A percentile compares a stretch with the other conserved stretches of the same genome.
These are phyloP conservation scores for Trichosporon inkin DNA, from an alignment of 1,284 basidiomycete species.

Conservation along the genomic window DNA sequence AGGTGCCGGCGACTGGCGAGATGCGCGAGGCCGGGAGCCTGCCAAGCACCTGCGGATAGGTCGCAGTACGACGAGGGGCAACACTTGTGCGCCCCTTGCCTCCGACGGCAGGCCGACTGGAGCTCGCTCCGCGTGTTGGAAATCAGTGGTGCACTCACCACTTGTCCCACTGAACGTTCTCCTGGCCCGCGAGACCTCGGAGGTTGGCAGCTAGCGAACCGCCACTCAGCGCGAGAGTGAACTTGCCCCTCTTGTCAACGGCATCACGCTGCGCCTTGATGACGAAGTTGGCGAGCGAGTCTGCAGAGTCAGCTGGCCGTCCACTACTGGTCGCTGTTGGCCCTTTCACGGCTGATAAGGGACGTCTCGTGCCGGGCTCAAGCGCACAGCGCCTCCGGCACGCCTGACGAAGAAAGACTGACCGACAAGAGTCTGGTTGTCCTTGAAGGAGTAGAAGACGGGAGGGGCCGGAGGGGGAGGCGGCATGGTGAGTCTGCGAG, in stretches of 20 bases:
- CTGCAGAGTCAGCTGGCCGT: slow-evolving; percentile 22
- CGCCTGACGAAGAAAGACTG: slow-evolving; percentile 16
- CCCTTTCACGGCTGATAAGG: background rate
- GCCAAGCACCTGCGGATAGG: too few relatives aligned
- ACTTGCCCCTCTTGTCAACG: slow-evolving; percentile 83
- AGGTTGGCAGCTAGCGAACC: slow-evolving; percentile 88
- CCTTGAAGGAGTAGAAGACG: slow-evolving; percentile 70
- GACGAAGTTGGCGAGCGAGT: slow-evolving; percentile 77
- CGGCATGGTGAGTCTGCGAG: slow-evolving; percentile 37
- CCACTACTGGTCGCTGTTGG: background rate
- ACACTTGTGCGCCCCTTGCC: background rate
- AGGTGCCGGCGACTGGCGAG: too few relatives aligned
- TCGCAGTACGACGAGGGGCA: background rate
- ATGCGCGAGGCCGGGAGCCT: too few relatives aligned
- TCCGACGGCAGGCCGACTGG: too few relatives aligned
- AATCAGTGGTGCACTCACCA: slow-evolving; percentile 49
- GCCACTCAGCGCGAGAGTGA: slow-evolving; percentile 90
- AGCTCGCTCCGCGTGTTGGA: background rate
- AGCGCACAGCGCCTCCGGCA: too few relatives aligned
- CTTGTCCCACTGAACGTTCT: slow-evolving; percentile 70
- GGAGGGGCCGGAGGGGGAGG: slow-evolving; percentile 56
- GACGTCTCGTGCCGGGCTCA: background rate
- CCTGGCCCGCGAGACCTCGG: slow-evolving; percentile 65
- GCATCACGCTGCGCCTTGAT: slow-evolving; percentile 88
- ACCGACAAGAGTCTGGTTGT: slow-evolving; percentile 58